These are phyloP conservation scores for Rubia tinctorum DNA, from an alignment of 305 asterid species.

Conservation along the genomic window DNA sequence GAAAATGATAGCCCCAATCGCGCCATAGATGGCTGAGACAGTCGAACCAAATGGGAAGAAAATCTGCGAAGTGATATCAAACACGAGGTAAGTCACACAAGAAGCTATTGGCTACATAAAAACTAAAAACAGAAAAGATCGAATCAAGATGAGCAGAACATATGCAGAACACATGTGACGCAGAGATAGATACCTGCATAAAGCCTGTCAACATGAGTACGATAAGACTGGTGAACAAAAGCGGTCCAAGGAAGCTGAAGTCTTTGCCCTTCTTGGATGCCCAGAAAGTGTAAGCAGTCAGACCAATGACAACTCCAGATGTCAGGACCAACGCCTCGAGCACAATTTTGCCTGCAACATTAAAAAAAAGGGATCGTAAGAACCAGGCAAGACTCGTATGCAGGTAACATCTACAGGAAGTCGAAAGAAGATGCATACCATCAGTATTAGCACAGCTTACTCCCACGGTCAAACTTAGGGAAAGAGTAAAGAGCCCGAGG, in stretches of 20 bases:
- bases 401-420: neutral
- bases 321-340: constrained; percentile 87
- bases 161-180: neutral
- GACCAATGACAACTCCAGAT: constrained; percentile 81
- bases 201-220: constrained; percentile 76
- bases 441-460: constrained; percentile 88
- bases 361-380: neutral
- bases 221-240: constrained; percentile 81
- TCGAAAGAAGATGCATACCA: constrained; percentile 40
- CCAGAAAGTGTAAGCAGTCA: constrained; percentile 97
- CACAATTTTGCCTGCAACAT: constrained; percentile 71
- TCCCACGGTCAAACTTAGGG: constrained; percentile 80
- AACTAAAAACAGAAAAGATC: neutral
- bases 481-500: constrained; percentile 89
- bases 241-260: constrained; percentile 88
- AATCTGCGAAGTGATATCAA: constrained; percentile 42
- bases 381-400: neutral
- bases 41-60: constrained; percentile 90
- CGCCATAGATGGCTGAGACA: constrained; percentile 55
- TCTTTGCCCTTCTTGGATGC: constrained; percentile 94
- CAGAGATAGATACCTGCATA: constrained; percentile 52
- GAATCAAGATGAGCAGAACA: neutral
- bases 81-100: neutral
- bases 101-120: neutral
- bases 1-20: constrained; percentile 76